Percentiles rank a stretch among this genome's conserved stretches.
Conservation (phyloP, 305 asterid species). For the Solanum aculeatissimum region DNA sequence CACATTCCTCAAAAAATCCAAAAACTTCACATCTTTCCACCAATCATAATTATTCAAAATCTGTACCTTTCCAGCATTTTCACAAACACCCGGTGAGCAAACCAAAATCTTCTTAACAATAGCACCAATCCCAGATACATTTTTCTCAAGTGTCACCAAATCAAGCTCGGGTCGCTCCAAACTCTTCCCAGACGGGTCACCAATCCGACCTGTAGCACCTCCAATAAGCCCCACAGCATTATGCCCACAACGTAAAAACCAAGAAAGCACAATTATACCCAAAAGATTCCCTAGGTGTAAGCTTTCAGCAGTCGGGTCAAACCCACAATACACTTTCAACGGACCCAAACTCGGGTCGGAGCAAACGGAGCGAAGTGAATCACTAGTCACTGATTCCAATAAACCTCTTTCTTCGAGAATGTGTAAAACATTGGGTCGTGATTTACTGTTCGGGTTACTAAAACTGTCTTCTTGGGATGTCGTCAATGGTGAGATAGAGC, state of each 20-base stretch:
- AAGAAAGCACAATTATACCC: conserved; percentile 71
- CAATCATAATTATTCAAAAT: conserved; percentile 73
- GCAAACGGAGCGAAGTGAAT: conserved; percentile 33
- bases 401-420: conserved; percentile 71
- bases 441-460: neutral
- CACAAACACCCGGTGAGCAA: conserved; percentile 13
- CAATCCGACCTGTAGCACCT: conserved; percentile 94
- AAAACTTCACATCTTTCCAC: conserved; percentile 77
- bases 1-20: conserved; percentile 61
- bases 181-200: conserved; percentile 92
- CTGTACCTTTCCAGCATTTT: conserved; percentile 5
- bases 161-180: conserved; percentile 79
- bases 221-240: conserved; percentile 62
- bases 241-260: conserved; percentile 90
- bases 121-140: conserved; percentile 37
- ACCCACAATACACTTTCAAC: conserved; percentile 74
- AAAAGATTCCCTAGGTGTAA: conserved; percentile 90
- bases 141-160: conserved; percentile 24
- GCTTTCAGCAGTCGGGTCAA: conserved; percentile 88
- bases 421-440: conserved; percentile 44
- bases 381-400: conserved; percentile 60
- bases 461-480: neutral
- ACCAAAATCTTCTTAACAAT: conserved; percentile 35
- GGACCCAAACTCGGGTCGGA: conserved; percentile 20
- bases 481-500: neutral